Conservation (phyloP, 345 rosid species). For the Moringa oleifera region DNA sequence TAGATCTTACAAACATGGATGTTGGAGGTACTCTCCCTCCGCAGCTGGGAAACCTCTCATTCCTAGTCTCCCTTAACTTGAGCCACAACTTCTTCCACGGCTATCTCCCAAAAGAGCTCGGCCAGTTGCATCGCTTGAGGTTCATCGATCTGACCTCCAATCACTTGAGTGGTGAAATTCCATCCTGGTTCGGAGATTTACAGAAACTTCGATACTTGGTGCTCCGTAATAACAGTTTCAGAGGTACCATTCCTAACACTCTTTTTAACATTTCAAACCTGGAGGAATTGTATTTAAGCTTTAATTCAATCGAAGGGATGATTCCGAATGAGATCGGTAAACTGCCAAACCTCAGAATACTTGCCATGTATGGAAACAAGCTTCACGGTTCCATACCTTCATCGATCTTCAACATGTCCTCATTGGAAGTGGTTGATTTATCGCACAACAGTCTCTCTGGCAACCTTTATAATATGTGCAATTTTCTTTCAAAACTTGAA, state of each 20-base stretch:
- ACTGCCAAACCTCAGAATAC: no score
- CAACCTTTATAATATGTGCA: not conserved
- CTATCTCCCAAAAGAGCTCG: not conserved
- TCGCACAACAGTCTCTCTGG: slow-evolving; percentile 3
- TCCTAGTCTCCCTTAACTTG: not conserved
- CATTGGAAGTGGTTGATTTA: no score
- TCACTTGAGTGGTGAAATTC: not conserved
- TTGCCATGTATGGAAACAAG: no score
- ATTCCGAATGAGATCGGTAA: no score
- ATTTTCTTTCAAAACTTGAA: not conserved
- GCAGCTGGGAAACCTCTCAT: slow-evolving; percentile 11
- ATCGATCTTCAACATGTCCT: no score
- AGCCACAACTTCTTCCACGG: slow-evolving; percentile 14
- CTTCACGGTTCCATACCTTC: no score
- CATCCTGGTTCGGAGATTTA: not conserved
- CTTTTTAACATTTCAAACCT: not conserved
- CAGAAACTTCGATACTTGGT: not conserved
- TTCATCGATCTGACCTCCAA: not conserved
- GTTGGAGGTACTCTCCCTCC: slow-evolving; percentile 13
- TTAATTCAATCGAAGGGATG: not conserved
- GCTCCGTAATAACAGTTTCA: not conserved
- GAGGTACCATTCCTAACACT: not conserved
- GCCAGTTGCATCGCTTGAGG: not conserved
- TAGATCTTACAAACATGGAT: slow-evolving; percentile 8
- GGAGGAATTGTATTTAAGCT: not conserved